Percentiles rank a stretch among this genome's conserved stretches.
Evolutionary conservation across 768 basidiomycete species (phyloP).

Genomic region (Thelephora aurantiotincta): DNA sequence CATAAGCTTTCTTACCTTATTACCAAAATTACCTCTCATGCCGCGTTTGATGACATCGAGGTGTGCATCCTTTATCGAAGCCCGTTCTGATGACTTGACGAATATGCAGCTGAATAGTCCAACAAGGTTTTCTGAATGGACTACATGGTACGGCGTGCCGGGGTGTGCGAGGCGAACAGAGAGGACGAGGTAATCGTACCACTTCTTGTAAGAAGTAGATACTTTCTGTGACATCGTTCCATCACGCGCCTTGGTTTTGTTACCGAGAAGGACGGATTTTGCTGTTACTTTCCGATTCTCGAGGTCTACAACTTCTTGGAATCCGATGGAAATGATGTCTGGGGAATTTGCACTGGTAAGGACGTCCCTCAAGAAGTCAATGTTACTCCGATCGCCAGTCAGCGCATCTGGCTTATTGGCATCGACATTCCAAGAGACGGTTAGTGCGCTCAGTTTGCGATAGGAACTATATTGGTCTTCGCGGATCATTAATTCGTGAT

Average conservation of each 20-base stretch:
- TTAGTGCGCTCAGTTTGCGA: slow-evolving; percentile 61
- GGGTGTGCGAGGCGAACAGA: slow-evolving; percentile 60
- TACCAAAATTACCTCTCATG: slow-evolving; percentile 87
- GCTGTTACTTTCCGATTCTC: slow-evolving; percentile 86
- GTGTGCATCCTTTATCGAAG: slow-evolving; percentile 46
- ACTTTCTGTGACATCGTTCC: slow-evolving; percentile 66
- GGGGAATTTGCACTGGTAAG: slow-evolving; percentile 60
- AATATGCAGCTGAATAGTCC: slow-evolving; percentile 76
- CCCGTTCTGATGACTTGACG: slow-evolving; percentile 51
- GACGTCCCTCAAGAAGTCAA: slow-evolving; percentile 66
- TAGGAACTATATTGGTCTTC: slow-evolving; percentile 71
- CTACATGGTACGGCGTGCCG: slow-evolving; percentile 62
- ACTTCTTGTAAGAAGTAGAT: slow-evolving; percentile 73
- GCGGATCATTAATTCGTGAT: slow-evolving; percentile 58
- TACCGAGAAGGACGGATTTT: slow-evolving; percentile 74
- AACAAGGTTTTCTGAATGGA: slow-evolving; percentile 81
- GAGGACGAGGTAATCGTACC: slow-evolving; percentile 68
- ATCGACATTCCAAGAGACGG: slow-evolving; percentile 90
- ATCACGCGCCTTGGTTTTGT: slow-evolving; percentile 51
- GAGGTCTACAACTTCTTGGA: slow-evolving; percentile 96
- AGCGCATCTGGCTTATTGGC: slow-evolving; percentile 73
- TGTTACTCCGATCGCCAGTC: slow-evolving; percentile 49
- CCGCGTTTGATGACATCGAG: slow-evolving; percentile 85
- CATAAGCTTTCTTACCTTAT: slow-evolving; percentile 52
- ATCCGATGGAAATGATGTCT: slow-evolving; percentile 86